Evolutionary conservation across 2,329 filamentous ascomycete genomes (phyloP).

Genomic region (Biscogniauxia mediterranea): DNA sequence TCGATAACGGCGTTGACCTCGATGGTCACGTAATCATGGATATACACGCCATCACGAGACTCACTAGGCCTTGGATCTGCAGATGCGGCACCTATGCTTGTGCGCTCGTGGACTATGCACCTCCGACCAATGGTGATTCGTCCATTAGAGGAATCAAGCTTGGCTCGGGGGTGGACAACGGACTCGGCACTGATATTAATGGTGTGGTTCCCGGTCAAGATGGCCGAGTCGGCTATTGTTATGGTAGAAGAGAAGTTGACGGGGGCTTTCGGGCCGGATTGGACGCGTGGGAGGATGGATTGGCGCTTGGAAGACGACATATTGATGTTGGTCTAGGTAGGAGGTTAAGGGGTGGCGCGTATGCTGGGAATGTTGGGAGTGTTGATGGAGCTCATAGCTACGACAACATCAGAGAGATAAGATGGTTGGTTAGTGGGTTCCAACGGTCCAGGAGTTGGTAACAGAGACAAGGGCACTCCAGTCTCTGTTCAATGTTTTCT

Average conservation of each 20-base stretch:
- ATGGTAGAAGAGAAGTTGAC: conserved; percentile 60
- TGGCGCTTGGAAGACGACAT: conserved; percentile 53
- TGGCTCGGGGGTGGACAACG: conserved; percentile 82
- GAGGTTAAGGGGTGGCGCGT: background rate
- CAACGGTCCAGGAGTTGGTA: too few relatives aligned
- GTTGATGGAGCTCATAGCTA: background rate
- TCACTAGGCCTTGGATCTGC: conserved; percentile 30
- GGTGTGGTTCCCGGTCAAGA: conserved; percentile 68
- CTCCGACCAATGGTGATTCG: conserved; percentile 78
- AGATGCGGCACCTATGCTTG: conserved; percentile 49
- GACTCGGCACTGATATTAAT: conserved; percentile 77
- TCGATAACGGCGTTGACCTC: conserved; percentile 62
- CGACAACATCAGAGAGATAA: background rate
- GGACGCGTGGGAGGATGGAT: conserved; percentile 54
- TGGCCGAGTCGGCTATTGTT: conserved; percentile 61
- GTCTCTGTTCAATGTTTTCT: too few relatives aligned
- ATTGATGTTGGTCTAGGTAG: conserved; percentile 6
- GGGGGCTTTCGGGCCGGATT: conserved; percentile 58
- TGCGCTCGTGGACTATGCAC: conserved; percentile 76
- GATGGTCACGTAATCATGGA: conserved; percentile 61
- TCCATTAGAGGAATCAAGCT: conserved; percentile 74
- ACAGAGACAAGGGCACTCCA: too few relatives aligned
- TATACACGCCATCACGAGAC: conserved; percentile 48
- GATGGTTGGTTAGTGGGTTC: too few relatives aligned
- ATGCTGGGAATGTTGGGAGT: conserved; percentile 7